A percentile compares a stretch with the other conserved stretches of the same genome.
Conservation (phyloP, 2,329 filamentous ascomycete species). For the Penicillium psychrosexuale region DNA sequence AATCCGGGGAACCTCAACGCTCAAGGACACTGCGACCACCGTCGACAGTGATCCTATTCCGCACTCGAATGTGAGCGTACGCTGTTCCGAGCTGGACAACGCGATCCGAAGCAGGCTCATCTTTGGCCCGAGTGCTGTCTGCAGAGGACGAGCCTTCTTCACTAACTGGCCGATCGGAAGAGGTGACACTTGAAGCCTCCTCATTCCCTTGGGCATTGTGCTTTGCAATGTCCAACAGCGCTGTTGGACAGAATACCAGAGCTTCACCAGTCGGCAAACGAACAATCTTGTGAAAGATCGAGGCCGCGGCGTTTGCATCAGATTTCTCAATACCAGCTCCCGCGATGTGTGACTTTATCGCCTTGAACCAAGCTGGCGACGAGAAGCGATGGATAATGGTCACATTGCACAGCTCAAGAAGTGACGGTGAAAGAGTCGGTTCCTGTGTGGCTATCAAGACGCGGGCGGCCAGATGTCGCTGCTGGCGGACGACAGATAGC, state of each 20-base stretch:
- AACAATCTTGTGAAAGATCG: background rate
- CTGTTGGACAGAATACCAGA: conserved; percentile 2
- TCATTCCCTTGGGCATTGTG: background rate
- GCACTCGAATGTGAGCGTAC: conserved; percentile 1
- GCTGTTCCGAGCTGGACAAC: background rate
- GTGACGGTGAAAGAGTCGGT: conserved; percentile 1
- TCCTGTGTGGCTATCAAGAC: conserved; percentile 5
- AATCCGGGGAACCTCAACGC: background rate
- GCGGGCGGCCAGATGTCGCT: conserved; percentile 1
- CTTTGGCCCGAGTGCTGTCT: background rate
- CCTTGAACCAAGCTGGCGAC: conserved; percentile 3
- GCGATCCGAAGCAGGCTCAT: background rate
- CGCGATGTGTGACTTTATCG: background rate
- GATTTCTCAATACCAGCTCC: background rate
- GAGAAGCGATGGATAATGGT: conserved; percentile 3
- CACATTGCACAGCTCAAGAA: conserved; percentile 1
- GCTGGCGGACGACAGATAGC: conserved; percentile 1
- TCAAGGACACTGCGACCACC: conserved; percentile 5
- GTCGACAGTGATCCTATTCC: conserved; percentile 1
- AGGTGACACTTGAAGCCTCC: background rate
- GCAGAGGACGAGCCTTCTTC: background rate
- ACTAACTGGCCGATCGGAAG: background rate
- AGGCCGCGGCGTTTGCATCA: background rate
- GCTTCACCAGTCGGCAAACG: conserved; percentile 1
- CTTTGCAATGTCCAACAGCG: background rate